phyloP scores from a whole-genome alignment of 2,329 filamentous ascomycete species.

The Epichloe festucae region DNA sequence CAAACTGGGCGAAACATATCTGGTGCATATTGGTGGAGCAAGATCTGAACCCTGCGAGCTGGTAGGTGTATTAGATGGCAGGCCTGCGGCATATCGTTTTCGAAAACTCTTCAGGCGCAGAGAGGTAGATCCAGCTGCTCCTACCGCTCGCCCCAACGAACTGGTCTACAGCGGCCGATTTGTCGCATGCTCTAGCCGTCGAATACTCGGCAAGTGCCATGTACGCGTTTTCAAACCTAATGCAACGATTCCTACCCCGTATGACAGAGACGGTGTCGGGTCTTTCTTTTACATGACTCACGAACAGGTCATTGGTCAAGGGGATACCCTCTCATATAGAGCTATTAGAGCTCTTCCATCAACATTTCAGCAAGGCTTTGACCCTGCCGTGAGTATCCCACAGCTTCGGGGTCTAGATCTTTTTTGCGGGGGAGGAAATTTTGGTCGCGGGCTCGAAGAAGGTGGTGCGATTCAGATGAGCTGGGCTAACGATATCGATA shows the following conservation, averaged over 20 bases:
- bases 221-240: slow-evolving; percentile 39
- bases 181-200: slow-evolving; percentile 20
- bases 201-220: slow-evolving; percentile 43
- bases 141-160: slow-evolving; percentile 36
- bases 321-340: slow-evolving; percentile 11
- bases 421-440: slow-evolving; percentile 67
- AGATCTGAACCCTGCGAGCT: slow-evolving; percentile 51
- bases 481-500: slow-evolving; percentile 55
- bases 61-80: slow-evolving; percentile 12
- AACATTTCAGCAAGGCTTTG: slow-evolving; percentile 40
- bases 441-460: slow-evolving; percentile 66
- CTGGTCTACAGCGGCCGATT: slow-evolving; percentile 41
- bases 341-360: slow-evolving; percentile 23
- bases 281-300: slow-evolving; percentile 53
- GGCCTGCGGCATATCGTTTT: slow-evolving; percentile 23
- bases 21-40: slow-evolving; percentile 24
- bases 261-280: slow-evolving; percentile 50
- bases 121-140: slow-evolving; percentile 20
- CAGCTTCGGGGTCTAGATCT: slow-evolving; percentile 53
- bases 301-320: neutral
- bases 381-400: slow-evolving; percentile 24
- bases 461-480: slow-evolving; percentile 50
- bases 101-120: slow-evolving; percentile 39
- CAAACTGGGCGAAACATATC: slow-evolving; percentile 45
- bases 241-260: slow-evolving; percentile 45